Evolutionary conservation across 1,284 basidiomycete species (phyloP), one percentile per base, ranked within the genome.

Genomic region (Ustilago lituana): DNA sequence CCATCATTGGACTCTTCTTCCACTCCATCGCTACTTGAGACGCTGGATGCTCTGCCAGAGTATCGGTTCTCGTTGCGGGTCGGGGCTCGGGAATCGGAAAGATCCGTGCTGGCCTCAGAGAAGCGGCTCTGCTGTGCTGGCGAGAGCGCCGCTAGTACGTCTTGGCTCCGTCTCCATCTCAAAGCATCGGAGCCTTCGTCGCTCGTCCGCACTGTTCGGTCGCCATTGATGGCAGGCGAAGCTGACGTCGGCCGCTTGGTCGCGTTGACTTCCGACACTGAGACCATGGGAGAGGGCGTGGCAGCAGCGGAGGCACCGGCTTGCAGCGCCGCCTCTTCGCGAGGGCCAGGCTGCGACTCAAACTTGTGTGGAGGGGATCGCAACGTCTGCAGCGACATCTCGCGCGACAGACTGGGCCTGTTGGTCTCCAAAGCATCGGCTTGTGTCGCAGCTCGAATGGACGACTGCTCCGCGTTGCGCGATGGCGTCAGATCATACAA

Each of bases 51-150:
- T 26, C 51, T 45, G 23, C 58, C 59, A 22, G 71, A 65, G 8
- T 53, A 61, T 35, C 55, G 46, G 32, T 56, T 32, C 45, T 69
- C 66, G 51, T 65, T 70, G 35, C 62, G 52, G 9, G 67, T 70
- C 3, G 62, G 59, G 4, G 63, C 60, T 10, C 58, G 52, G 12
- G 62, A 65, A 27, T 66, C 68, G 20, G 71, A 70, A 11, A 44
- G 44, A 31, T 61, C 57, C 14, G 71, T 69, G 44, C 71, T 73
- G 9, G 70, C 61, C 32, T 69, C 67, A 19, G 71, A 73, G 31
- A 73, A 69, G 23, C 66, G 71, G 15, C 69, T 73, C 29, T 69
- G 65, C 33, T 61, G 60, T 8, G 45, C 19, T 1, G 62, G 66
- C 10, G 70, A 73, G 20, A 65, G 35, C 14, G 65, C 41, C 0